These are phyloP conservation scores for Wallacemonas rigidus DNA, from an alignment of 208 protist species.

Conservation along the genomic window DNA sequence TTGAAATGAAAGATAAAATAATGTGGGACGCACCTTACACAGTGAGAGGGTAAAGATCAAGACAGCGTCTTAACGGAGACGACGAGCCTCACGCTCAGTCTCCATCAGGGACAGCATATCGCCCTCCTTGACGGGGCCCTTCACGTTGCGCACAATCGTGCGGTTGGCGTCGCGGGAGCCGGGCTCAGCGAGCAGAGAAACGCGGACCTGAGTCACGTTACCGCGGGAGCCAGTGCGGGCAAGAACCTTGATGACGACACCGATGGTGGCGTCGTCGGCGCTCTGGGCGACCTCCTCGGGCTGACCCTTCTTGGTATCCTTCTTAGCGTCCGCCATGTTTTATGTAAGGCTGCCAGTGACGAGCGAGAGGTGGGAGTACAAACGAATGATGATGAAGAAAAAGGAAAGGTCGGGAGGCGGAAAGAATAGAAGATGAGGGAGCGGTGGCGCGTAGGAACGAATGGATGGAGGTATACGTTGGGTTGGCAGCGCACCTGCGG, in stretches of 20 bases:
- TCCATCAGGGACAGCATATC: constrained; percentile 99
- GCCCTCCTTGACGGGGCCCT: constrained; percentile 98
- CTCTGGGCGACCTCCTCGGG: constrained; percentile 77
- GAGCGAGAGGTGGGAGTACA: constrained; percentile 1
- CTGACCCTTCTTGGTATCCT: constrained; percentile 81
- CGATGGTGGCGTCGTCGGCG: constrained; percentile 91
- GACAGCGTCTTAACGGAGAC: constrained; percentile 94
- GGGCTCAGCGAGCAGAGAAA: constrained; percentile 93
- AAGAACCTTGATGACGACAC: constrained; percentile 97
- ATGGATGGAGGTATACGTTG: too few species aligned
- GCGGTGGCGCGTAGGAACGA: too few species aligned
- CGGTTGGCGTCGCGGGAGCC: constrained; percentile 91
- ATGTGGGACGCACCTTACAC: constrained; percentile 24
- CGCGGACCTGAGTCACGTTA: constrained; percentile 98
- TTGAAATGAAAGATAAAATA: constrained; percentile 28
- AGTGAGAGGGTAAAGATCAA: constrained; percentile 24
- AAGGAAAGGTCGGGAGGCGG: constrained; percentile 1
- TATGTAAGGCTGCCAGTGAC: constrained; percentile 14
- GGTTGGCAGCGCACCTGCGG: too few species aligned
- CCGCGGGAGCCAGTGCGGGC: constrained; percentile 99
- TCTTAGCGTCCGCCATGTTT: constrained; percentile 78
- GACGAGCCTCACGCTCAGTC: constrained; percentile 99
- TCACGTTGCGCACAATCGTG: constrained; percentile 99
- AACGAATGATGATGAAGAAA: constrained; percentile 10
- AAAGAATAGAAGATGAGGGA: neutral